A percentile compares a stretch with the other conserved stretches of the same genome.
Conservation (phyloP, 441 rosid genomes). For the Erodium moschatum region DNA sequence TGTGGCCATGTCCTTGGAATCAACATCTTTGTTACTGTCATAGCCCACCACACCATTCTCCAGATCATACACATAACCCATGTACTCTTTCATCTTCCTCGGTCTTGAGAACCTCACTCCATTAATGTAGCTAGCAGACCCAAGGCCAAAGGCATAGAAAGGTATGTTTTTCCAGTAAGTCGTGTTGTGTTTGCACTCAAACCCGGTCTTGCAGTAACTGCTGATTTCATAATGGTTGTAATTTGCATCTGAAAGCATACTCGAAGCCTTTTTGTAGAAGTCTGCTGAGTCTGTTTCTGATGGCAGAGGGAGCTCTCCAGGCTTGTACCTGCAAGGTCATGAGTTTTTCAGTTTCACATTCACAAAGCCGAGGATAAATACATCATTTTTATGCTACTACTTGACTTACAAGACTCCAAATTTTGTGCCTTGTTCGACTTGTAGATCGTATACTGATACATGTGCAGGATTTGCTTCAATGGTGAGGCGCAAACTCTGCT, state of each 20-base stretch:
- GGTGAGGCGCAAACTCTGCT: constrained; percentile 58
- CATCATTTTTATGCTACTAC: background rate
- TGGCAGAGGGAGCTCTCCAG: constrained; percentile 81
- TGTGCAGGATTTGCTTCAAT: constrained; percentile 54
- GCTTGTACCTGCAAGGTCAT: constrained; percentile 52
- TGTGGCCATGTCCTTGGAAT: constrained; percentile 56
- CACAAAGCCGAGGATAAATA: constrained; percentile 8
- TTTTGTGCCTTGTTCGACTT: constrained; percentile 89
- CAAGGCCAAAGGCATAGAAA: constrained; percentile 82
- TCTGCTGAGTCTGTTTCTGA: constrained; percentile 69
- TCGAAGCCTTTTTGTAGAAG: constrained; percentile 63
- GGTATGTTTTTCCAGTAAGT: constrained; percentile 82
- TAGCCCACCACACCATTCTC: constrained; percentile 39
- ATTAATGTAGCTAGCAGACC: constrained; percentile 74
- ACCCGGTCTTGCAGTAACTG: constrained; percentile 57
- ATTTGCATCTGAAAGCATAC: constrained; percentile 51
- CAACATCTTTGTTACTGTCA: constrained; percentile 29
- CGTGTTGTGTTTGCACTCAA: constrained; percentile 66
- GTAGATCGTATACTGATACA: constrained; percentile 89
- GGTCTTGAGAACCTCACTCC: constrained; percentile 93
- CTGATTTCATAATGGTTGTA: constrained; percentile 82
- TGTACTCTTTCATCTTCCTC: constrained; percentile 60
- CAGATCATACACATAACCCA: constrained; percentile 47
- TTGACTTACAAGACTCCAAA: constrained; percentile 64
- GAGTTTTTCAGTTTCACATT: background rate